These are phyloP conservation scores for Aspergillus diversus DNA, from an alignment of 495 filamentous ascomycete species.

Conservation along the genomic window DNA sequence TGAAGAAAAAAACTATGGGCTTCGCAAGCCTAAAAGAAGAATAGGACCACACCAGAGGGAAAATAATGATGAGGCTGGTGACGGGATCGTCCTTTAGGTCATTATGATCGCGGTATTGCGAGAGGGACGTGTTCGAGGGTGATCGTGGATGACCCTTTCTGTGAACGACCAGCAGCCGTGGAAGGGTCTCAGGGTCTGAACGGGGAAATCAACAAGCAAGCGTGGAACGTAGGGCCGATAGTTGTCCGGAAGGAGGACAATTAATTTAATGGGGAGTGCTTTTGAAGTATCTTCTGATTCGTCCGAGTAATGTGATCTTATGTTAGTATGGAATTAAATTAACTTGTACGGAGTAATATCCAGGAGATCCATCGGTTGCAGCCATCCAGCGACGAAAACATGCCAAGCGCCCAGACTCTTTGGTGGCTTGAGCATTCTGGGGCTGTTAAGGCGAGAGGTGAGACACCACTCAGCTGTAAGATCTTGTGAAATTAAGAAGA, in stretches of 20 bases:
- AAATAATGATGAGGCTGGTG: not conserved
- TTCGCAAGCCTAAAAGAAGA: not conserved
- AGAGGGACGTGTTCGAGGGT: not conserved
- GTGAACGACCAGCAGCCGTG: not conserved
- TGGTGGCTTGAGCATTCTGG: not conserved
- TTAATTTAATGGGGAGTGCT: not conserved
- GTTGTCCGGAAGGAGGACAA: not conserved
- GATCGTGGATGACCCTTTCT: not conserved
- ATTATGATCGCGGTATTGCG: not conserved
- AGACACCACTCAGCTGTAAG: not conserved
- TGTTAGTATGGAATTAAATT: too few species aligned
- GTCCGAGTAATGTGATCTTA: not conserved
- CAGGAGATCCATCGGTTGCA: not conserved
- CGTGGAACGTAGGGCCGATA: not conserved
- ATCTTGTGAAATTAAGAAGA: not conserved
- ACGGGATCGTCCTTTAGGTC: not conserved
- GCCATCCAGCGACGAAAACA: not conserved
- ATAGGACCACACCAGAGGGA: conserved; percentile 4
- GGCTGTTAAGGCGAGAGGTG: not conserved
- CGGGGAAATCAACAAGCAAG: not conserved
- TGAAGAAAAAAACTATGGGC: not conserved
- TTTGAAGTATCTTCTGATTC: not conserved
- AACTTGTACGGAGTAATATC: not conserved
- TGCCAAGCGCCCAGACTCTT: not conserved
- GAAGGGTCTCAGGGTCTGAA: conserved; percentile 1